phyloP scores from a whole-genome alignment of 2,329 filamentous ascomycete species.

The Talaromyces sp. region DNA sequence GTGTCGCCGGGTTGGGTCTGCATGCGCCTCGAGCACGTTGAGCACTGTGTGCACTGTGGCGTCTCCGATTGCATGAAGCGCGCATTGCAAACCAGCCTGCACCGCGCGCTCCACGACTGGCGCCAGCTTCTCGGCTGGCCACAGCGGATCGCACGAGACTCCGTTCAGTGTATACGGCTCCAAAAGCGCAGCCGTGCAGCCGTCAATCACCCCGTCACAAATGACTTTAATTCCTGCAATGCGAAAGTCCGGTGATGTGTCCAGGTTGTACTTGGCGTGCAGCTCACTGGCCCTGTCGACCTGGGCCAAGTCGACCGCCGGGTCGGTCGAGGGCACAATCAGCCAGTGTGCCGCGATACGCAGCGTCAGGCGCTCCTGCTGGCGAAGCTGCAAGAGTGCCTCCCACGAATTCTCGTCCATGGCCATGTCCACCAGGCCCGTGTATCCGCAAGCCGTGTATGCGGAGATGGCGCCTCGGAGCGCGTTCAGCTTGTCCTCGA shows the following conservation, averaged over 20 bases:
- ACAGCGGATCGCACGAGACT: constrained; percentile 43
- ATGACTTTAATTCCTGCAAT: constrained; percentile 49
- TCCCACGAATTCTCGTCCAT: constrained; percentile 49
- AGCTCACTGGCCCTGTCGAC: constrained; percentile 45
- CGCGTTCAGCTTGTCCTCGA: constrained; percentile 39
- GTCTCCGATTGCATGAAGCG: constrained; percentile 51
- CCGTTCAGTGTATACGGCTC: constrained; percentile 43
- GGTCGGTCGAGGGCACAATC: constrained; percentile 38
- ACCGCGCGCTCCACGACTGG: constrained; percentile 43
- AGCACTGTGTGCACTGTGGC: constrained; percentile 43
- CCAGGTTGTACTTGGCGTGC: constrained; percentile 34
- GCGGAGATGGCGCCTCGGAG: constrained; percentile 38
- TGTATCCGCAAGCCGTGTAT: constrained; percentile 45
- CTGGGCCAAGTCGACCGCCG: constrained; percentile 36
- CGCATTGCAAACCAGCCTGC: constrained; percentile 43
- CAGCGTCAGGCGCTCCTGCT: constrained; percentile 30
- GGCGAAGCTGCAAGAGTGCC: constrained; percentile 36
- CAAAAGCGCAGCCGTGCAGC: constrained; percentile 46
- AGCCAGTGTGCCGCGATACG: constrained; percentile 48
- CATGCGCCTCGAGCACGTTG: constrained; percentile 39
- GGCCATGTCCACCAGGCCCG: constrained; percentile 49
- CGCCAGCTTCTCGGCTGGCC: constrained; percentile 39
- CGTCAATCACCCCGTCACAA: constrained; percentile 48
- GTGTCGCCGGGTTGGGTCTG: constrained; percentile 33
- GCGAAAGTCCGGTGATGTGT: constrained; percentile 38